Conservation (phyloP, 352 stramenopile species). For the Globisporangium uncinulatum region DNA sequence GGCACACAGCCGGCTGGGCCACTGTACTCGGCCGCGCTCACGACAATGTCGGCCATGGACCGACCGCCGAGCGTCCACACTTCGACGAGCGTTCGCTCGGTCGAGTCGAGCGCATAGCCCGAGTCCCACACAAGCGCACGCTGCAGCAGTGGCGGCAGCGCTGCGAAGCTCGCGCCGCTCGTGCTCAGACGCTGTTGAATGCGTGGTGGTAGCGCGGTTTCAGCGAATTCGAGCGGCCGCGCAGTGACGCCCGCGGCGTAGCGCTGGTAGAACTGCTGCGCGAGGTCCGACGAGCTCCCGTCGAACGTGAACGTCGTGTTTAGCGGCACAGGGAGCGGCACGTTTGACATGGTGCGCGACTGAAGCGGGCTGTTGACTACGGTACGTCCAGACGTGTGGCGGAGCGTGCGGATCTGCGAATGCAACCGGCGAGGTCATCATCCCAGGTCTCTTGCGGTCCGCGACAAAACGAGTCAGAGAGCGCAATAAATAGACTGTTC, state of each 20-base stretch:
- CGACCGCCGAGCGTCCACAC: conserved; percentile 21
- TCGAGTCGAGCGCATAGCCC: conserved; percentile 22
- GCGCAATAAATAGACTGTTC: no score
- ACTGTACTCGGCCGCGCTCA: conserved; percentile 20
- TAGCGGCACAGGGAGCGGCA: conserved; percentile 5
- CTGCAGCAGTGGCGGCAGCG: conserved; percentile 30
- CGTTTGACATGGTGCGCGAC: background rate
- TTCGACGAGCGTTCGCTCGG: conserved; percentile 16
- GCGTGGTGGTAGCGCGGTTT: background rate
- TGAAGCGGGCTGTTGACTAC: no score
- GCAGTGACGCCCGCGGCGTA: background rate
- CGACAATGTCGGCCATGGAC: conserved; percentile 27
- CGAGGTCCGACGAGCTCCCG: conserved; percentile 12
- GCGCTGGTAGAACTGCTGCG: conserved; percentile 14
- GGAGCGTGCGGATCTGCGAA: no score
- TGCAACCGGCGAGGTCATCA: no score
- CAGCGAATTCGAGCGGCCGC: background rate
- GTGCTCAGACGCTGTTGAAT: conserved; percentile 12
- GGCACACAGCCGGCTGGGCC: conserved; percentile 7
- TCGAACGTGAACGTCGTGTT: conserved; percentile 12
- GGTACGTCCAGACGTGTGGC: no score
- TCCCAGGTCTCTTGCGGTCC: no score
- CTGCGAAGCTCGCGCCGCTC: conserved; percentile 14
- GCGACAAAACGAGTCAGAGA: no score
- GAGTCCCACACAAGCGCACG: conserved; percentile 54